Conservation (phyloP, 345 rosid species). For the Eucalyptus leucophloia region DNA sequence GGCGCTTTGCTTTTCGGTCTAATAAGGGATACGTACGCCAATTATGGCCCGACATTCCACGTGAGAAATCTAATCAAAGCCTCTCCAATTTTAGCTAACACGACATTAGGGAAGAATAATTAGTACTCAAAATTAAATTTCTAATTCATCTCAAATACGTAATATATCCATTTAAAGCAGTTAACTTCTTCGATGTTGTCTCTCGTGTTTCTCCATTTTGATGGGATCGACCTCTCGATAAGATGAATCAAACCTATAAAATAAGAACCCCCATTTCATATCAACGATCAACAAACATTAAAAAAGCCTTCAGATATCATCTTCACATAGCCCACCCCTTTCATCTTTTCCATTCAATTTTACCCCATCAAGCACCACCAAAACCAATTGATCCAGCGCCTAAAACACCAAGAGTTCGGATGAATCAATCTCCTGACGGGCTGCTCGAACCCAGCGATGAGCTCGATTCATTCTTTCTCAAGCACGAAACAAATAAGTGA, state of each 20-base stretch:
- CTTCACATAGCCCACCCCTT: background rate
- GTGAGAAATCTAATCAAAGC: background rate
- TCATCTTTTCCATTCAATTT: background rate
- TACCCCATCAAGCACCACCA: background rate
- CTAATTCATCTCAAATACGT: rapidly evolving
- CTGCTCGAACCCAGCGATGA: background rate
- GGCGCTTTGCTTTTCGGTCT: background rate
- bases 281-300: background rate
- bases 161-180: background rate
- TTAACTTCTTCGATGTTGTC: background rate
- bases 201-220: background rate
- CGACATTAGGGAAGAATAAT: background rate
- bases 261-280: background rate
- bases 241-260: background rate
- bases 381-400: background rate
- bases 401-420: rapidly evolving
- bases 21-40: background rate
- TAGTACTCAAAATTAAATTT: background rate
- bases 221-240: background rate
- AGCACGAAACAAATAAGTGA: background rate
- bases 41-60: background rate
- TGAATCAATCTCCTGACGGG: background rate
- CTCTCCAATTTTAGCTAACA: background rate
- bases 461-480: background rate
- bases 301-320: background rate